Conservation (phyloP, 768 basidiomycete genomes). For the Lenzites betulinus region DNA sequence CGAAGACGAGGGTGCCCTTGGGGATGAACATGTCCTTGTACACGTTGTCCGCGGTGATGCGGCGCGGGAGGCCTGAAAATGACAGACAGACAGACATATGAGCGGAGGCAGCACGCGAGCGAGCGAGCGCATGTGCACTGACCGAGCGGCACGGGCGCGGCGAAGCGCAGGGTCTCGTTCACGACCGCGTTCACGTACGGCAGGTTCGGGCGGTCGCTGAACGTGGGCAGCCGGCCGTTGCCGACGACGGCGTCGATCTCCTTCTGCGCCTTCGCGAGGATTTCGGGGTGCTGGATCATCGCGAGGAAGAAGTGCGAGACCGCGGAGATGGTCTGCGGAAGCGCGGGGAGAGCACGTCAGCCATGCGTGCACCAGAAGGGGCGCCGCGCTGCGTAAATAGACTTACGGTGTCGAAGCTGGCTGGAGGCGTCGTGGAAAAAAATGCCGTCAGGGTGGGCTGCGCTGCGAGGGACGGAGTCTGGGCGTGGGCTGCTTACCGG, state of each 20-base stretch:
- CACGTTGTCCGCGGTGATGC: conserved; percentile 64
- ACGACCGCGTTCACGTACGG: conserved; percentile 62
- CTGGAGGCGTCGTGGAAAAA: conserved; percentile 30
- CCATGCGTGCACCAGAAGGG: not conserved
- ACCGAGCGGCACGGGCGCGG: conserved; percentile 59
- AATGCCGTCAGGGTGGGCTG: not conserved
- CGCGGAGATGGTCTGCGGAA: conserved; percentile 51
- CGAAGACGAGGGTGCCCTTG: conserved; percentile 64
- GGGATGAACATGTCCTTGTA: conserved; percentile 62
- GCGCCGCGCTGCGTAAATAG: conserved; percentile 7
- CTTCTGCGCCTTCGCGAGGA: conserved; percentile 56
- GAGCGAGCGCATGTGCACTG: conserved; percentile 22
- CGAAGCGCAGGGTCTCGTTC: conserved; percentile 58
- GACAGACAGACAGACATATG: not conserved
- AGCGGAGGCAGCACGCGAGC: not conserved
- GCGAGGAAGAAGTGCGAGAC: conserved; percentile 65
- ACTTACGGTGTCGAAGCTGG: conserved; percentile 64
- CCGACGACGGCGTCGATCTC: conserved; percentile 67
- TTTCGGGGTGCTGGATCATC: conserved; percentile 62
- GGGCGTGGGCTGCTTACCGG: conserved; percentile 33
- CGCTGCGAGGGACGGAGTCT: not conserved
- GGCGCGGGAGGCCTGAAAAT: conserved; percentile 61
- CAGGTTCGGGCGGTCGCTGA: conserved; percentile 54
- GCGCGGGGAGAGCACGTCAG: not conserved
- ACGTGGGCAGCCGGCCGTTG: conserved; percentile 55